phyloP scores from a whole-genome alignment of 1,284 basidiomycete genomes.

The Moesziomyces antarcticus region DNA sequence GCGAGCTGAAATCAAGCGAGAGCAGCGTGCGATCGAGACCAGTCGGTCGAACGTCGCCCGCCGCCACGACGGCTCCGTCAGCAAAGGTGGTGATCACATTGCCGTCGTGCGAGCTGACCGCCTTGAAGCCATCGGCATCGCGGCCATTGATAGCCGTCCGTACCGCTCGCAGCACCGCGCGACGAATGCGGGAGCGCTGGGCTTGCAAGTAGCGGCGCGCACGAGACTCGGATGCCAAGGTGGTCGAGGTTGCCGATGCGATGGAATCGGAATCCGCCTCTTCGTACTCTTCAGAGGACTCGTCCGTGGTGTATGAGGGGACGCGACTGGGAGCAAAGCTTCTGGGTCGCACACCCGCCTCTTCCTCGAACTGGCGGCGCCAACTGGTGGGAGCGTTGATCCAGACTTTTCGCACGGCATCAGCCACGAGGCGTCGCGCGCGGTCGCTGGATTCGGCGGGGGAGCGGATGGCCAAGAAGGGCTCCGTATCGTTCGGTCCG shows the following conservation, averaged over 20 bases:
- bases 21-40: constrained; percentile 47
- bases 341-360: constrained; percentile 33
- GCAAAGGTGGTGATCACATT: constrained; percentile 33
- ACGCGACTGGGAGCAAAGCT: constrained; percentile 7
- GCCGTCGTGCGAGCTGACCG: constrained; percentile 36
- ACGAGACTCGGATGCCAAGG: constrained; percentile 33
- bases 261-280: constrained; percentile 31
- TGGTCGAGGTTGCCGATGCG: constrained; percentile 13
- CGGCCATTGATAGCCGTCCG: constrained; percentile 61
- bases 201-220: constrained; percentile 45
- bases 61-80: constrained; percentile 35
- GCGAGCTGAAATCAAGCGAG: constrained; percentile 51
- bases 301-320: constrained; percentile 25
- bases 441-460: constrained; percentile 59
- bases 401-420: constrained; percentile 64
- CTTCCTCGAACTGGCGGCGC: constrained; percentile 61
- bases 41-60: constrained; percentile 13
- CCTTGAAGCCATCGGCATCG: constrained; percentile 49
- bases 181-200: constrained; percentile 55
- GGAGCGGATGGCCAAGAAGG: constrained; percentile 62
- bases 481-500: constrained; percentile 47
- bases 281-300: constrained; percentile 41
- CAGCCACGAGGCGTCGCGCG: constrained; percentile 60
- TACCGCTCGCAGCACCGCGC: constrained; percentile 56
- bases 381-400: constrained; percentile 62